Evolutionary conservation across 169 alveolate genomes (phyloP).

Genomic region (Babesia bigemina): DNA sequence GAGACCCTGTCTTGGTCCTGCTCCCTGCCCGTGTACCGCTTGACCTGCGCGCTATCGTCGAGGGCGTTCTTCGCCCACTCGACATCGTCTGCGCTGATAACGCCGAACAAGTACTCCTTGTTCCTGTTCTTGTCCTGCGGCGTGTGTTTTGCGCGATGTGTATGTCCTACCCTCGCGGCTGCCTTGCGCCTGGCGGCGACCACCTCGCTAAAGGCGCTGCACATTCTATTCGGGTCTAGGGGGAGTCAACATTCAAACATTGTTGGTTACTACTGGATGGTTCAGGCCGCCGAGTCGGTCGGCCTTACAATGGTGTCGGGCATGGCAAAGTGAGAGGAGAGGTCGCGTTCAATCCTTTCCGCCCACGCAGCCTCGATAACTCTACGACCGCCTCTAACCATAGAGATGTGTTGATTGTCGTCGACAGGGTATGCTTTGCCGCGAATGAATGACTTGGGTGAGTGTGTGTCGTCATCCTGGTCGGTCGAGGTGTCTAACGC

Average conservation of each 20-base stretch:
- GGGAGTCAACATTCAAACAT: background rate
- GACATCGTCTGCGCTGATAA: constrained; percentile 46
- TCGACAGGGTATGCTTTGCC: background rate
- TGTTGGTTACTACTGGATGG: background rate
- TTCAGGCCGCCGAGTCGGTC: constrained; percentile 14
- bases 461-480: constrained; percentile 4
- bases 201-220: constrained; percentile 28
- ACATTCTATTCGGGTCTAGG: constrained; percentile 1
- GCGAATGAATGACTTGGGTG: background rate
- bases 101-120: constrained; percentile 63
- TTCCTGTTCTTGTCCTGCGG: constrained; percentile 12
- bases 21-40: constrained; percentile 40
- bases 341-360: constrained; percentile 7
- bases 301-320: constrained; percentile 29
- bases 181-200: constrained; percentile 34
- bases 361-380: constrained; percentile 4
- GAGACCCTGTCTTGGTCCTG: constrained; percentile 37
- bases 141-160: constrained; percentile 24
- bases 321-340: constrained; percentile 19
- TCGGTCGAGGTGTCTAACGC: constrained; percentile 1
- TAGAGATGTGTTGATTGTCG: background rate
- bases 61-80: constrained; percentile 68
- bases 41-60: constrained; percentile 52
- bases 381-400: background rate
- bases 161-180: constrained; percentile 12